Evolutionary conservation across 1,139 yeast genomes (phyloP), one percentile per base, ranked within the genome.

Genomic region (Saccharomyces hybrid): DNA sequence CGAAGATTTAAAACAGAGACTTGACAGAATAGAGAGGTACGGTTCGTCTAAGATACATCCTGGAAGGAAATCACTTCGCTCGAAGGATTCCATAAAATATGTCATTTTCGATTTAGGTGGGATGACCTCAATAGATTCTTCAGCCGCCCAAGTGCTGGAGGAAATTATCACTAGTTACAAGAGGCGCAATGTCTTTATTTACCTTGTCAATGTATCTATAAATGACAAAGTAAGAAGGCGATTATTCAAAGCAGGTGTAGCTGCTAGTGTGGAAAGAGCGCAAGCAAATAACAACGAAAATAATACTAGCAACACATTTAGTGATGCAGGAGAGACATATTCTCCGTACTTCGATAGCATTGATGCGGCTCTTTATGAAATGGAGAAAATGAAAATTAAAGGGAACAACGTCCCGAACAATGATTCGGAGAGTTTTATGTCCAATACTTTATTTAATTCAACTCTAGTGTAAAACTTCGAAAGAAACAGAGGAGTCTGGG

Each of bases 41-140:
- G 97, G 98, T 0, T 86, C 97, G 0, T 78, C 88, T 29, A 80
- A 77, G 52, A 85, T 86, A 1, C 98, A 91, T 64, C 98, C 98
- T 0, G 93, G 91, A 0, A 78, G 79, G 55, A 88, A 84, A 53
- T 70, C 85, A 53, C 70, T 78, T 52, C 70, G 87, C 50, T 75
- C 77, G 44, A 78, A 74, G 51, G 75, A 77, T 5, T 78, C 80
- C 81, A 80, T 86, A 27, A 78, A 78, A 57, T 80, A 84, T 62
- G 77, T 90, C n/a, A 79, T 91, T 6, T 83, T 93, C 65, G 97
- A 91, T 66, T 70, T 91, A 54, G 78, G 86, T 55, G 97, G 97
- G 0, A 88, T 91, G 96, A 81, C 95, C 0, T 83, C 79, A 34
- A 73, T 91, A 47, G 99, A 93, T 65, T 86, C 97, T 0, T 84